Evolutionary conservation across 2,329 filamentous ascomycete species (phyloP), one percentile per base, ranked within the genome.

Genomic region (Microsporum canis): DNA sequence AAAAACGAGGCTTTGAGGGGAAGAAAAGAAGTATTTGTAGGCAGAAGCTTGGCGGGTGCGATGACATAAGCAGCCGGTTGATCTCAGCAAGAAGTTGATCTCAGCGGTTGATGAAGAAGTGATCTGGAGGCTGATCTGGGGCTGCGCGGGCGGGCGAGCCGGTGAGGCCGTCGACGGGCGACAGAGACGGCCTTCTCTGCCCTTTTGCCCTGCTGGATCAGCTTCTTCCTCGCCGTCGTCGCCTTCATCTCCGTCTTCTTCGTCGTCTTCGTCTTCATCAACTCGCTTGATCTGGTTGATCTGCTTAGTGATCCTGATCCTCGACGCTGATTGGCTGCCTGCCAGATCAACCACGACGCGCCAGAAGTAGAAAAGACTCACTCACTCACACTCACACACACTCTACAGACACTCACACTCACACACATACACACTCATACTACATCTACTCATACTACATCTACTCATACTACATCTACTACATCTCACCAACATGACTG

Each of bases 401-500:
- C 17, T 23, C 17, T 23, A 23, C 17, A 23, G 17, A 65, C 59
- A 60, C 61, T 61, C 59, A 51, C 61, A 33, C 59, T 64, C 63
- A 66, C 64, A 64, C 17, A 38, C 59, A 36, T 57, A 61, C 49
- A 29, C 34, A 58, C 43, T n/a, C 31, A 36, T 2, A 58, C 27
- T 45, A 69, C 68, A 34, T 62, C 60, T 62, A 51, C 47, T 29
- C 47, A 7, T 33, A 3, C 60, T 2, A 39, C 38, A 41, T 63
- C 63, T 63, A 61, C 63, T 60, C 63, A n/a, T n/a, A n/a, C n/a
- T 63, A 67, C 68, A 64, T 64, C 64, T 66, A 69, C 68, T 6
- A 39, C 38, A 17, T 10, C 33, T 27, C 78, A 14, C n/a, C 77
- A 82, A 73, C 68, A 82, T 82, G 80, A 80, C 80, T 82, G 80